A percentile compares a stretch with the other conserved stretches of the same genome.
Evolutionary conservation across 2,329 filamentous ascomycete genomes (phyloP).

Genomic region (Emmonsiellopsis sp.): DNA sequence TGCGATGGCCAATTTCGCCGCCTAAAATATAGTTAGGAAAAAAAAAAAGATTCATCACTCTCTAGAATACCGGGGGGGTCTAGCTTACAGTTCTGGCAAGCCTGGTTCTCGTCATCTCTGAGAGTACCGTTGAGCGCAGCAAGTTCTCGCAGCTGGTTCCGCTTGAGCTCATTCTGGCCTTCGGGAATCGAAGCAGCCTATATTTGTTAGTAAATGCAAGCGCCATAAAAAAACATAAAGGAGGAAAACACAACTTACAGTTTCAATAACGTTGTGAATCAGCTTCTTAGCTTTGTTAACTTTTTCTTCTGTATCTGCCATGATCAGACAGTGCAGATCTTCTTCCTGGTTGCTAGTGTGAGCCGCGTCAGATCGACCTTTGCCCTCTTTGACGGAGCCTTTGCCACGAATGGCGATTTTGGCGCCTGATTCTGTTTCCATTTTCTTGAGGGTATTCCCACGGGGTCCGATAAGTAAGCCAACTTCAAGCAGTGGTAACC

Average conservation of each 20-base stretch:
- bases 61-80: neutral
- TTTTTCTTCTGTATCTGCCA: constrained; percentile 99
- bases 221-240: neutral
- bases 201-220: constrained; percentile 19
- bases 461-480: constrained; percentile 99
- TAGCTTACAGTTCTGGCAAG: constrained; percentile 81
- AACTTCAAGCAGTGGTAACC: constrained; percentile 75
- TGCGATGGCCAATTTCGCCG: constrained; percentile 96
- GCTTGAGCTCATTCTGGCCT: constrained; percentile 97
- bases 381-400: constrained; percentile 98
- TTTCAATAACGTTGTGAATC: constrained; percentile 98
- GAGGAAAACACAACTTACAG: constrained; percentile 51
- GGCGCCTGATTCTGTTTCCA: constrained; percentile 93
- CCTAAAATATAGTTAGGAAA: constrained; percentile 33
- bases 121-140: constrained; percentile 97
- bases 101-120: constrained; percentile 97
- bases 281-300: constrained; percentile 98
- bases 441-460: constrained; percentile 99
- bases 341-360: constrained; percentile 99
- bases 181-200: constrained; percentile 97
- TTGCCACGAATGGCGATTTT: constrained; percentile 99
- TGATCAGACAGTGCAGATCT: constrained; percentile 96
- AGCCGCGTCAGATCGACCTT: constrained; percentile 95
- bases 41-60: constrained; percentile 4
- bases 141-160: constrained; percentile 95